Conservation (phyloP, 1,284 basidiomycete genomes). For the Naganishia sp. region DNA sequence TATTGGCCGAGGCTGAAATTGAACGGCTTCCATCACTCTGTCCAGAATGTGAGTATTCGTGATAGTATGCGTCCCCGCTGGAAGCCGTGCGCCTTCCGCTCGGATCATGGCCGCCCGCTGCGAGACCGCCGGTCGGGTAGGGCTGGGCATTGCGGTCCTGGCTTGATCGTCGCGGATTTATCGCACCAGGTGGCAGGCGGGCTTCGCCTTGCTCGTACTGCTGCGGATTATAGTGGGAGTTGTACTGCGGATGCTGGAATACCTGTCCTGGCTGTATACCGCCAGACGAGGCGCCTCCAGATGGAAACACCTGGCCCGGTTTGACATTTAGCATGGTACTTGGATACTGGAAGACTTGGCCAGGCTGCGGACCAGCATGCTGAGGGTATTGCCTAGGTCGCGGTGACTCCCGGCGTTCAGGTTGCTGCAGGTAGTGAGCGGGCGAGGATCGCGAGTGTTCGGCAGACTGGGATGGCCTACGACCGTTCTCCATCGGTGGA, state of each 20-base stretch:
- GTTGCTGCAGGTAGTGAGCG: constrained; percentile 32
- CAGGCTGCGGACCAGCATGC: constrained; percentile 47
- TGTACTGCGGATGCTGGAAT: constrained; percentile 44
- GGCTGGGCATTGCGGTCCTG: constrained; percentile 13
- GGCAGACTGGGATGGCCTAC: constrained; percentile 8
- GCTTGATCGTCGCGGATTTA: constrained; percentile 36
- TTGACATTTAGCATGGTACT: constrained; percentile 35
- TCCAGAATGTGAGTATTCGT: background rate
- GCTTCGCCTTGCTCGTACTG: constrained; percentile 21
- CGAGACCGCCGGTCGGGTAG: background rate
- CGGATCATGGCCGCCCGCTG: constrained; percentile 1
- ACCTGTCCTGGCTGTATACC: constrained; percentile 41
- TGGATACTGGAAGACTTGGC: constrained; percentile 52
- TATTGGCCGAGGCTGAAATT: constrained; percentile 10
- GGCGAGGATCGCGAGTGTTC: constrained; percentile 29
- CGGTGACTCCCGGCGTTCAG: constrained; percentile 23
- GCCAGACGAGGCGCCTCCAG: constrained; percentile 32
- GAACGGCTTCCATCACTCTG: constrained; percentile 10
- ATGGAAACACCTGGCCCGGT: constrained; percentile 43
- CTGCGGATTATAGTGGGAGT: constrained; percentile 26
- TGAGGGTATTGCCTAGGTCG: constrained; percentile 28
- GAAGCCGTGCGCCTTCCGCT: constrained; percentile 16
- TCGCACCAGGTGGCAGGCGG: constrained; percentile 40
- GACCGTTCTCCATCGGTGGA: constrained; percentile 24
- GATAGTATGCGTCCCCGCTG: constrained; percentile 17